Percentiles rank a stretch among this genome's conserved stretches.
These are phyloP conservation scores for Nannochloropsis oceanica DNA, from an alignment of 108 stramenopile genomes.

Conservation along the genomic window DNA sequence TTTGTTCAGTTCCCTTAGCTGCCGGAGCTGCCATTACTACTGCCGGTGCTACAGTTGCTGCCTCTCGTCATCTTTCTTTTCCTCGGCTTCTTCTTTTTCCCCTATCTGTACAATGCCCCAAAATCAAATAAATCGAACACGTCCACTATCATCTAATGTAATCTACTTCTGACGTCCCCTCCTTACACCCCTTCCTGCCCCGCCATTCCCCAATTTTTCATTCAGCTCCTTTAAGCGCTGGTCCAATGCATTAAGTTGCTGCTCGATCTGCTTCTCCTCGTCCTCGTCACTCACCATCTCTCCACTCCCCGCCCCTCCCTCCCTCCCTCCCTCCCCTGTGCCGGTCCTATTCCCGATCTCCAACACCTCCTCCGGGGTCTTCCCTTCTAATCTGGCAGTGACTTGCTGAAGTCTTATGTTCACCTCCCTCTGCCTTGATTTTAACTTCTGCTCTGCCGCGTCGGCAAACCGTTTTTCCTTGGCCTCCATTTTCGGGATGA, in stretches of 20 bases:
- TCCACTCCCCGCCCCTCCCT: not conserved
- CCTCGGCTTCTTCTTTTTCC: too few species aligned
- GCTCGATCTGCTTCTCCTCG: not conserved
- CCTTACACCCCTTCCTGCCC: not conserved
- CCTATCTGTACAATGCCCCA: too few species aligned
- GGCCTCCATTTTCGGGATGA: not conserved
- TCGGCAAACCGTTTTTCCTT: not conserved
- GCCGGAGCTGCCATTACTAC: too few species aligned
- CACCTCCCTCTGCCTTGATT: not conserved
- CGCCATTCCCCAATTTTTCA: not conserved
- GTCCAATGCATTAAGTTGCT: not conserved
- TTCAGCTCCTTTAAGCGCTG: not conserved
- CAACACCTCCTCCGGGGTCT: not conserved
- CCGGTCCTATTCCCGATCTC: not conserved
- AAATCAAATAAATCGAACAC: too few species aligned
- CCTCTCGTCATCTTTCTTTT: too few species aligned
- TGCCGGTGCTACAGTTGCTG: too few species aligned
- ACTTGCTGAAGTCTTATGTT: not conserved
- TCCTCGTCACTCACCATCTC: not conserved
- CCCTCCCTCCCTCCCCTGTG: not conserved
- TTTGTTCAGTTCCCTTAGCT: not conserved
- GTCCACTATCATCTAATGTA: not conserved
- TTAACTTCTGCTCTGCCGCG: not conserved
- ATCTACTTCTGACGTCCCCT: not conserved
- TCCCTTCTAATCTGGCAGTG: not conserved